Conservation (phyloP, 306 rosid species). For the Hippophae tibetana region DNA sequence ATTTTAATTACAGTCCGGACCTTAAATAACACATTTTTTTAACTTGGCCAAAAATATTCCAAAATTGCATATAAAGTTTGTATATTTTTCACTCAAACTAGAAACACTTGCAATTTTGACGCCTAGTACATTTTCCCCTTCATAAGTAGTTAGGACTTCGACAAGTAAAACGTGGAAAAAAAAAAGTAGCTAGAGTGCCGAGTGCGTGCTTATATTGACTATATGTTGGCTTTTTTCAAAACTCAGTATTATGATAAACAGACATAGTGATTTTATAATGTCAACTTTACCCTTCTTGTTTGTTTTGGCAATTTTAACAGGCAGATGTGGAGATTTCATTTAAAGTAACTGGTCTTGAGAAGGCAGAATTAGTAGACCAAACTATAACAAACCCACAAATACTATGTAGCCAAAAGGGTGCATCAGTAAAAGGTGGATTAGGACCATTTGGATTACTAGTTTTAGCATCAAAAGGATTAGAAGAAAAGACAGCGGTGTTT, state of each 20-base stretch:
- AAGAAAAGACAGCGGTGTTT: slow-evolving; percentile 68
- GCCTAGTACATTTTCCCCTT: too few relatives aligned
- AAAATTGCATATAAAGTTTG: too few relatives aligned
- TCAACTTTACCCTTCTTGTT: not conserved
- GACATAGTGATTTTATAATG: not conserved
- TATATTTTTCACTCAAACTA: too few relatives aligned
- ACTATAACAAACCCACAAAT: slow-evolving; percentile 44
- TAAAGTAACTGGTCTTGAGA: slow-evolving; percentile 24
- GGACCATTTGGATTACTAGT: slow-evolving; percentile 67
- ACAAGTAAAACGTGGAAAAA: too few relatives aligned
- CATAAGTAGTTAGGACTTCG: too few relatives aligned
- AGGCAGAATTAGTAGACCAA: slow-evolving; percentile 39
- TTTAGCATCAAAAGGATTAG: slow-evolving; percentile 48
- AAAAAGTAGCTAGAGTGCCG: too few relatives aligned
- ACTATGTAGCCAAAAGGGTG: slow-evolving; percentile 44
- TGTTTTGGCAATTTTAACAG: slow-evolving; percentile 21
- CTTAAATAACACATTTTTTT: not conserved
- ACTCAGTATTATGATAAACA: not conserved
- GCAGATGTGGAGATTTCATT: slow-evolving; percentile 69
- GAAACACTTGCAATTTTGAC: too few relatives aligned
- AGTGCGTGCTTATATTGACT: too few relatives aligned
- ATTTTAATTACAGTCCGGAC: not conserved
- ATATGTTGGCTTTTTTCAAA: not conserved
- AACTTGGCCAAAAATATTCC: not conserved
- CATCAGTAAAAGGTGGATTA: slow-evolving; percentile 34